Evolutionary conservation across 257 asterid species (phyloP).

Genomic region (Capsicum pubescens): DNA sequence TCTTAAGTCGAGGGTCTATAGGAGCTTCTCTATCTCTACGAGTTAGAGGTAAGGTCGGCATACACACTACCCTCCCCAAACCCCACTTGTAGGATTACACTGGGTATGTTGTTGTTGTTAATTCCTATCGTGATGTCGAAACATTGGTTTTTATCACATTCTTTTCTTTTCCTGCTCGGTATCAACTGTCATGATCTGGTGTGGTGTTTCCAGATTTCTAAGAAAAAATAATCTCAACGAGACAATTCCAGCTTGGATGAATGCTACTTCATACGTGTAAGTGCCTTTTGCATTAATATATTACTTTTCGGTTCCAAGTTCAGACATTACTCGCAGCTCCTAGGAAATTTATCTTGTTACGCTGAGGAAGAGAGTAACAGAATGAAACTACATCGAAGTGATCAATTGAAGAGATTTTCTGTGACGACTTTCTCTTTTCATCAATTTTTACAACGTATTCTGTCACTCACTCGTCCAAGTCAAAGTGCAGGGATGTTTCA

Average conservation of each 20-base stretch:
- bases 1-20: too few relatives aligned
- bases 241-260: slow-evolving; percentile 15
- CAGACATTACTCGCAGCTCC: background rate
- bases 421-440: background rate
- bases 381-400: too few relatives aligned
- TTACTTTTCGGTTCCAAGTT: too few relatives aligned
- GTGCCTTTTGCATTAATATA: background rate
- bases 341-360: background rate
- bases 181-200: background rate
- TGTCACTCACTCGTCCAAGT: background rate
- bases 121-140: background rate
- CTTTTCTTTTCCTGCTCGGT: background rate
- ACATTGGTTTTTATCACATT: background rate
- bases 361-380: too few relatives aligned
- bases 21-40: too few relatives aligned
- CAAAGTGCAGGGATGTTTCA: slow-evolving; percentile 38
- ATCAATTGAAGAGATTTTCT: background rate
- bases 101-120: background rate
- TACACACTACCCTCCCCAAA: too few relatives aligned
- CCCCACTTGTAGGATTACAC: too few relatives aligned
- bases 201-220: background rate
- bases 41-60: too few relatives aligned
- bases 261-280: background rate
- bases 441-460: background rate
- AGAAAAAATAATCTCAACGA: background rate